Evolutionary conservation across 306 rosid genomes (phyloP).

Genomic region (Cajanus cajan): DNA sequence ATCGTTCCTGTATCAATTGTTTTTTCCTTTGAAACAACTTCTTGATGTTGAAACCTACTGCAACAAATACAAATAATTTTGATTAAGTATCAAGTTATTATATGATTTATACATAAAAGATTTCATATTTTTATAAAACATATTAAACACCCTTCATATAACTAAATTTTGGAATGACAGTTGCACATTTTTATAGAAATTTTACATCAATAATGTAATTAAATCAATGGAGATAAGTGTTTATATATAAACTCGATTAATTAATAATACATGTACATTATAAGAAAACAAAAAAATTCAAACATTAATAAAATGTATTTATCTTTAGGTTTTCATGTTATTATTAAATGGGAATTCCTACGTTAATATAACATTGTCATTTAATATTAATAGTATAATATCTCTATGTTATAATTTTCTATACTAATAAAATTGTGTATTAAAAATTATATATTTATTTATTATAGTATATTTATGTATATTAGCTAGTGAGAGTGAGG

Average conservation of each 20-base stretch:
- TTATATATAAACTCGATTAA: not conserved
- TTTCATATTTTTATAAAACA: not conserved
- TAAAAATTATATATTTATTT: not conserved
- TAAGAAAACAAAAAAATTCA: not conserved
- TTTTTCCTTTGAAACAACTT: constrained; percentile 11
- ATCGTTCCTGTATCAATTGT: not conserved
- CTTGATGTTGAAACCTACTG: not conserved
- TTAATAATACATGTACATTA: not conserved
- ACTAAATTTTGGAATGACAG: not conserved
- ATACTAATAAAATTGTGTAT: not conserved
- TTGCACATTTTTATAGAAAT: not conserved
- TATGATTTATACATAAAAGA: not conserved
- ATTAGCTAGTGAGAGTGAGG: no score
- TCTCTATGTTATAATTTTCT: not conserved
- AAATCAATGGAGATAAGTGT: not conserved
- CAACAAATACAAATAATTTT: not conserved
- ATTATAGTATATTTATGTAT: not conserved
- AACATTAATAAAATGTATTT: not conserved
- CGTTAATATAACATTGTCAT: no score
- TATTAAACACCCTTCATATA: not conserved
- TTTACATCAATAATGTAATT: not conserved
- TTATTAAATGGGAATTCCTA: no score
- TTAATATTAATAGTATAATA: not conserved
- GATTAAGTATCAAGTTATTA: not conserved
- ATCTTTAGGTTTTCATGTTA: not conserved